These are phyloP conservation scores for Trematosphaeria pertusa DNA, from an alignment of 2,329 filamentous ascomycete genomes.

Conservation along the genomic window DNA sequence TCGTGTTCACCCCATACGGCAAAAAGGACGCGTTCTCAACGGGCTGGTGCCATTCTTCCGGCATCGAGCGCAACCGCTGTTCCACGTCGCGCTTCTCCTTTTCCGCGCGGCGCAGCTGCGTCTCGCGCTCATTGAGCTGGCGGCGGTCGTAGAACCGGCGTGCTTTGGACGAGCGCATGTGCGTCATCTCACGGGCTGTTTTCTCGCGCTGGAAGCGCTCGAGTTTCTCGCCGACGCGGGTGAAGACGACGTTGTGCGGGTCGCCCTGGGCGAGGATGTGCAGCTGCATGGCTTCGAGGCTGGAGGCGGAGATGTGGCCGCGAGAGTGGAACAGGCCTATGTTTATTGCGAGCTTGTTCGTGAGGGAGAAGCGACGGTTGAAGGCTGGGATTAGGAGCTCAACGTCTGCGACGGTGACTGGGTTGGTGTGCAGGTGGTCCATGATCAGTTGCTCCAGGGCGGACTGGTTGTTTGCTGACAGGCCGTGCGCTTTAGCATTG, in stretches of 20 bases:
- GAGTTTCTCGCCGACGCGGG: neutral
- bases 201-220: neutral
- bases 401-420: neutral
- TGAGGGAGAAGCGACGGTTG: slow-evolving; percentile 2
- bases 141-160: neutral
- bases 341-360: slow-evolving; percentile 6
- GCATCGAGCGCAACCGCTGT: neutral
- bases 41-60: neutral
- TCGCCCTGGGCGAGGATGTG: slow-evolving; percentile 2
- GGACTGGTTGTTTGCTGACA: neutral
- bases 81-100: neutral
- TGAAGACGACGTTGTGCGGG: neutral
- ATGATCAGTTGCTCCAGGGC: neutral
- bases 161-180: neutral
- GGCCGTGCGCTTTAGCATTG: neutral
- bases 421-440: neutral
- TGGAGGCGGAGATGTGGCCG: neutral
- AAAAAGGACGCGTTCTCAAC: neutral
- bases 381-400: slow-evolving; percentile 5
- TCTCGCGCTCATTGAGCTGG: neutral
- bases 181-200: neutral
- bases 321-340: slow-evolving; percentile 3
- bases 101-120: too few relatives aligned
- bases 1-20: neutral
- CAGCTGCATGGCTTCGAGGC: slow-evolving; percentile 3